A percentile compares a stretch with the other conserved stretches of the same genome.
Evolutionary conservation across 2,329 filamentous ascomycete genomes (phyloP).

Genomic region (Endoconidiophora polonica): DNA sequence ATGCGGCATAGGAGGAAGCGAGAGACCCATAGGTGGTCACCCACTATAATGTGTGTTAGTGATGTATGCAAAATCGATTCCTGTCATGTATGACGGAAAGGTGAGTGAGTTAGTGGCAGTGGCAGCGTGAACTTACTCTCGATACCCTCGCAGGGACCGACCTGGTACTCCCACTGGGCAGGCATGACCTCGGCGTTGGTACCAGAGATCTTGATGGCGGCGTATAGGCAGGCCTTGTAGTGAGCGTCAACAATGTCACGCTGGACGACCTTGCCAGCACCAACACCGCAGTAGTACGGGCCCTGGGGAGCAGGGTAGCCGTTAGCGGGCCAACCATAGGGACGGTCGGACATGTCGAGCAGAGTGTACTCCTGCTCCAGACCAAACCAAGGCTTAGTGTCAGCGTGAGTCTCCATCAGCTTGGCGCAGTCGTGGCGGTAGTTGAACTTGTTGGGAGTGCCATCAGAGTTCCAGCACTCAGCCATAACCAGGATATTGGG

Average conservation of each 20-base stretch:
- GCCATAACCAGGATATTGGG: slow-evolving; percentile 89
- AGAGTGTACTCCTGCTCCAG: slow-evolving; percentile 88
- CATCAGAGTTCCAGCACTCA: slow-evolving; percentile 89
- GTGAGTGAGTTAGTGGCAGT: no score
- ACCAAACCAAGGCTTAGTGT: slow-evolving; percentile 88
- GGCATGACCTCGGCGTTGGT: slow-evolving; percentile 99
- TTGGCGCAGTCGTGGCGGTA: slow-evolving; percentile 81
- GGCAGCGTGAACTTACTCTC: slow-evolving; percentile 39
- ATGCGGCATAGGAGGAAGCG: slow-evolving; percentile 78
- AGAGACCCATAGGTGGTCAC: slow-evolving; percentile 84
- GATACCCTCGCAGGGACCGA: slow-evolving; percentile 79
- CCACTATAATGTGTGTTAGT: slow-evolving; percentile 39
- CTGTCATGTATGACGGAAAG: background rate
- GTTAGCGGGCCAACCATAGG: slow-evolving; percentile 55
- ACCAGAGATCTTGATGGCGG: slow-evolving; percentile 84
- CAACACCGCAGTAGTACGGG: slow-evolving; percentile 83
- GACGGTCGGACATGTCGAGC: slow-evolving; percentile 66
- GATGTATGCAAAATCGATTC: background rate
- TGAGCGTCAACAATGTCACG: slow-evolving; percentile 78
- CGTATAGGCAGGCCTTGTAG: slow-evolving; percentile 51
- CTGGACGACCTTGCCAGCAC: slow-evolving; percentile 92
- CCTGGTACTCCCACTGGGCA: slow-evolving; percentile 85
- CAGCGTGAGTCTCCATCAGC: slow-evolving; percentile 74
- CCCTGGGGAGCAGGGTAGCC: slow-evolving; percentile 87
- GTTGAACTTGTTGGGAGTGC: slow-evolving; percentile 97